Evolutionary conservation across 2,329 filamentous ascomycete species (phyloP).

Genomic region (Myriangium duriaei): DNA sequence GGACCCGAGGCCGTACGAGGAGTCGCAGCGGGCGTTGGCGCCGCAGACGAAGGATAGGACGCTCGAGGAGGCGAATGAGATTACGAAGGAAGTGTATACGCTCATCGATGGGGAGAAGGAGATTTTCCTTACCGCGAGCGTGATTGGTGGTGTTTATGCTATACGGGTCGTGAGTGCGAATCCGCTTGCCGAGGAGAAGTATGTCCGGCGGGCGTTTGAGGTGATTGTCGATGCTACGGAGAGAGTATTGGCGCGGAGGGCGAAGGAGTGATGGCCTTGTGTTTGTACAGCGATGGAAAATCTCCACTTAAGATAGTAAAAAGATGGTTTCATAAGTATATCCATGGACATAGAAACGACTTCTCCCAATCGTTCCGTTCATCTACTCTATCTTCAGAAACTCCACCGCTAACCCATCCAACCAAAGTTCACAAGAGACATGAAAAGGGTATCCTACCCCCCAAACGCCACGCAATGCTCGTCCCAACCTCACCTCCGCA

Average conservation of each 20-base stretch:
- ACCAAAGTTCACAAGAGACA: conserved; percentile 1
- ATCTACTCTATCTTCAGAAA: too few relatives aligned
- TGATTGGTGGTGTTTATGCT: conserved; percentile 59
- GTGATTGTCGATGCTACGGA: conserved; percentile 55
- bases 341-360: too few relatives aligned
- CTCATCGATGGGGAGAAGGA: conserved; percentile 59
- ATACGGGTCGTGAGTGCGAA: conserved; percentile 73
- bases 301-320: neutral
- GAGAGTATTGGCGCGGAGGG: conserved; percentile 30
- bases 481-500: neutral
- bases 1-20: conserved; percentile 19
- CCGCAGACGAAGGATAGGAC: conserved; percentile 24
- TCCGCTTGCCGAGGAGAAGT: conserved; percentile 55
- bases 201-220: conserved; percentile 61
- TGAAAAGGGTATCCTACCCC: conserved; percentile 4
- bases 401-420: neutral
- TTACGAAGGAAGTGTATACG: conserved; percentile 67
- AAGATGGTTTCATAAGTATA: too few relatives aligned
- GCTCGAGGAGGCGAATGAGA: conserved; percentile 47
- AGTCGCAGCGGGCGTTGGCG: conserved; percentile 15
- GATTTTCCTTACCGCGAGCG: conserved; percentile 70
- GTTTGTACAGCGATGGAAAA: neutral
- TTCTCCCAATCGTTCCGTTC: too few relatives aligned
- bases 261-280: neutral
- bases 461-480: conserved; percentile 5